A percentile compares a stretch with the other conserved stretches of the same genome.
Evolutionary conservation across 257 asterid genomes (phyloP).

Genomic region (Solanum pennellii): DNA sequence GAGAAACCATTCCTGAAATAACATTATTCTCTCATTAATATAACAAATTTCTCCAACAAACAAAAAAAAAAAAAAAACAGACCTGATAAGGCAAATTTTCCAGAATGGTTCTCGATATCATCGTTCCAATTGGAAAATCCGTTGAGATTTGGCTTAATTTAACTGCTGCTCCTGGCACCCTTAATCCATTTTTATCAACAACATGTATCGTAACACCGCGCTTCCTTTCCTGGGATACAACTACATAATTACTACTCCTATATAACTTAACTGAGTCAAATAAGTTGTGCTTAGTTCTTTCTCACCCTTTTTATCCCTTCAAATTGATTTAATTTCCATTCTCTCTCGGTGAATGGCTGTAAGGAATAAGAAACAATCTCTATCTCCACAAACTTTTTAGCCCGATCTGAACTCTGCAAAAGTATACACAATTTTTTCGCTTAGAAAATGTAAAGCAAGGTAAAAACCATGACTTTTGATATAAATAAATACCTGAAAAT

Average conservation of each 20-base stretch:
- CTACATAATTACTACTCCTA: not conserved
- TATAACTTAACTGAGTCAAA: not conserved
- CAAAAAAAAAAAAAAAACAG: not conserved
- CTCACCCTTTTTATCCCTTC: not conserved
- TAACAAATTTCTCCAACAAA: not conserved
- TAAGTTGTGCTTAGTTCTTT: not conserved
- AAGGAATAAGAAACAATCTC: conserved; percentile 1
- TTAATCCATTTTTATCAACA: conserved; percentile 27
- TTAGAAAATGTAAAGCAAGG: not conserved
- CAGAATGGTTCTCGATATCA: conserved; percentile 33
- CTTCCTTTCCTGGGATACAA: conserved; percentile 34
- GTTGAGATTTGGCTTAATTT: conserved; percentile 34
- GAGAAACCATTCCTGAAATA: conserved; percentile 37
- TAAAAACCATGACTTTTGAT: not conserved
- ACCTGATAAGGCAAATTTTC: conserved; percentile 44
- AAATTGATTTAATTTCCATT: not conserved
- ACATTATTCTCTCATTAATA: not conserved
- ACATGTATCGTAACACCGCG: conserved; percentile 38
- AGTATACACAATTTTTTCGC: not conserved
- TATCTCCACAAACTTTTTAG: not conserved
- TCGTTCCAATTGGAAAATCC: conserved; percentile 56
- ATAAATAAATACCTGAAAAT: conserved; percentile 22
- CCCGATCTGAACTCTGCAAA: not conserved
- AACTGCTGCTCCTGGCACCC: conserved; percentile 30
- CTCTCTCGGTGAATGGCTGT: conserved; percentile 2